These are phyloP conservation scores for Apiotrichum sp. DNA, from an alignment of 1,284 basidiomycete species.

Conservation along the genomic window DNA sequence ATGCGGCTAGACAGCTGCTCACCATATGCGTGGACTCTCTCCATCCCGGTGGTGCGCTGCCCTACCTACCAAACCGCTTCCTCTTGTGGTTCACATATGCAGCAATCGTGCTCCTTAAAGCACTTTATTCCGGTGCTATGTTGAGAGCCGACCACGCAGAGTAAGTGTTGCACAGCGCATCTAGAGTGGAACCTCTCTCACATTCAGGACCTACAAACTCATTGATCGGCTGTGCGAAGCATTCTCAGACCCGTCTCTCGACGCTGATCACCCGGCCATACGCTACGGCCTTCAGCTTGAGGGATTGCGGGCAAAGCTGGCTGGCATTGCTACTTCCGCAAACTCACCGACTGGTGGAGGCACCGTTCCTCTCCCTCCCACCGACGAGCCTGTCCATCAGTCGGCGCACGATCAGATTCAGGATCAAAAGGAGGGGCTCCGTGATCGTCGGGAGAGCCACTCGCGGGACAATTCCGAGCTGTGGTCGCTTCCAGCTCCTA, in stretches of 20 bases:
- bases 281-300: slow-evolving; percentile 40
- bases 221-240: slow-evolving; percentile 40
- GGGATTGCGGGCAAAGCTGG: slow-evolving; percentile 31
- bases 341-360: slow-evolving; percentile 30
- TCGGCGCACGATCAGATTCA: too few species aligned
- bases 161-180: slow-evolving; percentile 7
- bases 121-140: slow-evolving; percentile 48
- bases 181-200: too few species aligned
- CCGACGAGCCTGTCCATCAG: neutral
- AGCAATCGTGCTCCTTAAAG: slow-evolving; percentile 43
- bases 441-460: neutral
- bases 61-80: slow-evolving; percentile 43
- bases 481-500: slow-evolving; percentile 11
- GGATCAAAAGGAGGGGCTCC: neutral
- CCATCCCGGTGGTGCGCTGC: slow-evolving; percentile 42
- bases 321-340: slow-evolving; percentile 25
- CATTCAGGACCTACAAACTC: slow-evolving; percentile 19
- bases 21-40: slow-evolving; percentile 44
- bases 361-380: slow-evolving; percentile 23
- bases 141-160: slow-evolving; percentile 37
- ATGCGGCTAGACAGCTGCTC: slow-evolving; percentile 42
- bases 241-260: slow-evolving; percentile 31
- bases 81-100: slow-evolving; percentile 47
- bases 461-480: neutral
- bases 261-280: slow-evolving; percentile 40